Evolutionary conservation across 1,139 yeast species (phyloP), one percentile per base, ranked within the genome.

Genomic region (Yamadazyma atlantica): DNA sequence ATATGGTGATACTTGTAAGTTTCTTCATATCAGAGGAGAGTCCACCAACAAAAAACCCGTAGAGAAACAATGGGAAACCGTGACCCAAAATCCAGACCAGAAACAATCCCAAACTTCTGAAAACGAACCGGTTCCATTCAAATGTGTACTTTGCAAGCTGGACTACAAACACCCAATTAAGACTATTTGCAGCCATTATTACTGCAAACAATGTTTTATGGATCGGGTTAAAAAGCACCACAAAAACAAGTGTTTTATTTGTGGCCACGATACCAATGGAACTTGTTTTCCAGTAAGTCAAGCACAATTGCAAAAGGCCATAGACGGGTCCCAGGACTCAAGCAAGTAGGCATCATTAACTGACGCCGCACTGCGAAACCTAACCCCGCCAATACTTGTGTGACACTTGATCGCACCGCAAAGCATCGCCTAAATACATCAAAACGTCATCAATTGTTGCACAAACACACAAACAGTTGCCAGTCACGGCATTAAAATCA

Each of bases 1-100:
- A 4, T 94, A 84, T 57, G 99, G 99, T 7, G 98, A 94, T 53
- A 84, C 95, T n/a, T 94, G 99, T 66, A 94, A 92, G 64, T 94
- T 94, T 58, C 60, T 92, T 22, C 98, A 94, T 56, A 78, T 86
- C 10, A 65, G 98, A 56, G 96, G 87, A 48, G 96, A 89, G 57
- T 85, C 85, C 61, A 80, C 76, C 45, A 82, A 82, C 29, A 85
- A 83, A 16, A 81, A 83, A 76, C 82, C 85, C 42, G 59, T 82
- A 1, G 76, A 73, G 15, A 74, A 72, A 44, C 96, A 87, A 33
- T 88, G 96, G 96, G 83, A 85, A 48, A 51, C 49, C 3, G 66
- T 55, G 25, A 41, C 37, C 29, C 26, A 49, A 39, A n/a, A n/a
- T 26, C 30, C 18, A 28, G 8, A 6, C 9, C 16, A 15, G 22